These are phyloP conservation scores for Penicillium corylophilum DNA, from an alignment of 2,329 filamentous ascomycete genomes.

Conservation along the genomic window DNA sequence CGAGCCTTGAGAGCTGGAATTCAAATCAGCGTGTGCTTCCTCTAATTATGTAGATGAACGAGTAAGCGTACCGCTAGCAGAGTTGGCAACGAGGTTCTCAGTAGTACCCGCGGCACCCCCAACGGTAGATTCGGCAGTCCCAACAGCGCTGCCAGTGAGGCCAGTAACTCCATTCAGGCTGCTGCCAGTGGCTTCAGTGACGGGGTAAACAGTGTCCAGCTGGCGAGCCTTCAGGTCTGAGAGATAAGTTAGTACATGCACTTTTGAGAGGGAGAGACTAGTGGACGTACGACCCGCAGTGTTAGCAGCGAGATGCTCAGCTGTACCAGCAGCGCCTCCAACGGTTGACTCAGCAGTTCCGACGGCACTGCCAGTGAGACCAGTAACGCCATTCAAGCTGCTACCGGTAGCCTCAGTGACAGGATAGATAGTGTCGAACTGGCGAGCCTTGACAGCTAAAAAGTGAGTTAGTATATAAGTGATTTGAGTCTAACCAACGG, in stretches of 20 bases:
- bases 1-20: neutral
- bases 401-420: conserved; percentile 10
- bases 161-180: conserved; percentile 1
- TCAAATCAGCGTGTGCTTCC: neutral
- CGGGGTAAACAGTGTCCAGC: neutral
- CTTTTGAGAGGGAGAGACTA: neutral
- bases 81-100: too few relatives aligned
- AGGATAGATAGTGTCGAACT: neutral
- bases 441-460: neutral
- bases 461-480: neutral
- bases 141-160: too few relatives aligned
- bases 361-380: conserved; percentile 11
- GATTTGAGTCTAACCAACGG: too few relatives aligned
- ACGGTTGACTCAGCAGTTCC: conserved; percentile 15
- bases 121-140: too few relatives aligned
- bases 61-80: neutral
- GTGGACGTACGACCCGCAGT: neutral
- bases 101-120: too few relatives aligned
- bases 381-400: conserved; percentile 14
- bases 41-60: neutral
- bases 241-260: neutral
- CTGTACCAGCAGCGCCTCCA: neutral
- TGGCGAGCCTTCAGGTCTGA: neutral
- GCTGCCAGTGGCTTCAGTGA: neutral
- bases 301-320: conserved; percentile 2